Conservation (phyloP, 306 rosid genomes). For the cucumber (Cucumis sativus) region Cucumber_9930_V3 NC_026661.2:16785001-16785500, state of each 20-base stretch:
- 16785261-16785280: slow-evolving; percentile 63
- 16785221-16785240: slow-evolving; percentile 64
- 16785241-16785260: slow-evolving; percentile 74
- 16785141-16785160: neutral
- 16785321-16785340: slow-evolving; percentile 58
- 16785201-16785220: neutral
- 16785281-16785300: slow-evolving; percentile 66
- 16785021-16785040: neutral
- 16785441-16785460: slow-evolving; percentile 56
- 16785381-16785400: slow-evolving; percentile 38
- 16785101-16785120: neutral
- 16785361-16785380: slow-evolving; percentile 51
- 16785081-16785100: neutral
- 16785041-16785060: neutral
- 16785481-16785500: slow-evolving; percentile 38
- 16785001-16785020: neutral
- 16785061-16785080: neutral
- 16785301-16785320: slow-evolving; percentile 56
- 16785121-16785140: neutral
- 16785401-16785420: slow-evolving; percentile 56
- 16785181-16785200: slow-evolving; percentile 1
- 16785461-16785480: slow-evolving; percentile 72
- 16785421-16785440: slow-evolving; percentile 48
- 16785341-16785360: slow-evolving; percentile 37
- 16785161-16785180: neutral